Evolutionary conservation across 2,329 filamentous ascomycete species (phyloP).

Genomic region (Botryotinia globosa): DNA sequence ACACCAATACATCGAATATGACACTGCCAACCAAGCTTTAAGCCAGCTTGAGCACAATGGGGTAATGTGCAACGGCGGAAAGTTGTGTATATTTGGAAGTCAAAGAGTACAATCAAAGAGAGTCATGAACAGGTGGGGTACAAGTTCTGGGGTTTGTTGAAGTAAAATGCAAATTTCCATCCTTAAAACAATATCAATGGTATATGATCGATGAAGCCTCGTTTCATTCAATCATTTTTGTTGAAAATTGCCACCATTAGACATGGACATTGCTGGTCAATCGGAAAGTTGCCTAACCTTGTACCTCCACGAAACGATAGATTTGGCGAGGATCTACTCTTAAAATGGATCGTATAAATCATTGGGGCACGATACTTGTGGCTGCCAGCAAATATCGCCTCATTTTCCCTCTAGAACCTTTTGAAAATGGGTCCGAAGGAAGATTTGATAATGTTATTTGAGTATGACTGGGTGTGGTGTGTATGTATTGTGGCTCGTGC

Average conservation of each 20-base stretch:
- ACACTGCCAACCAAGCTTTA: background rate
- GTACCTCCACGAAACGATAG: conserved; percentile 1
- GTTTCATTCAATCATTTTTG: background rate
- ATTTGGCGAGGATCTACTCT: background rate
- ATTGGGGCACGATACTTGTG: background rate
- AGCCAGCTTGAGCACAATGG: background rate
- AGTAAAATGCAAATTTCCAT: background rate
- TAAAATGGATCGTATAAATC: background rate
- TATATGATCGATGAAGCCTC: background rate
- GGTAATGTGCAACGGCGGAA: background rate
- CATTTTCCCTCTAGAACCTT: background rate
- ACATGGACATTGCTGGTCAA: background rate
- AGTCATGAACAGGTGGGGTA: background rate
- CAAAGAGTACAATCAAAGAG: background rate
- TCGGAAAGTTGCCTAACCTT: background rate
- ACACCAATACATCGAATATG: background rate
- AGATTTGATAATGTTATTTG: conserved; percentile 3
- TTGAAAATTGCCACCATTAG: background rate
- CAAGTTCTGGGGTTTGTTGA: background rate
- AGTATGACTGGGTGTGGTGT: background rate
- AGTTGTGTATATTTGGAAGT: background rate
- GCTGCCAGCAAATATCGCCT: background rate
- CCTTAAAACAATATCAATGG: background rate
- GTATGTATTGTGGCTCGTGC: conserved; percentile 5
- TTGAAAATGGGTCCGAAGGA: background rate